Conservation (phyloP, 108 stramenopile species). For the Pseudonitzschia multistriata region DNA sequence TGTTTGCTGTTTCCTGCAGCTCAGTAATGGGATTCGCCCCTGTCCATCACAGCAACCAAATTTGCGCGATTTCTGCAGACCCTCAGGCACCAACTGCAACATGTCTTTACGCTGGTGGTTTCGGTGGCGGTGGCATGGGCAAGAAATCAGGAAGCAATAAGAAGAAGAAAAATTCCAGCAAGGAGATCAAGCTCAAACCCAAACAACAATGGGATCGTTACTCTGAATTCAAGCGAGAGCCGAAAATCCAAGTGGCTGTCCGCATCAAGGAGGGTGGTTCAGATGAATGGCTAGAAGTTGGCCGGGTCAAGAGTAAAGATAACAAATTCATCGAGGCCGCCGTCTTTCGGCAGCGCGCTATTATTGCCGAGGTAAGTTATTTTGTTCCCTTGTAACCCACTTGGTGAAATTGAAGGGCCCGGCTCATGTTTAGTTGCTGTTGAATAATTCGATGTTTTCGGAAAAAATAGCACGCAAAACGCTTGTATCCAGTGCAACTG, state of each 20-base stretch:
- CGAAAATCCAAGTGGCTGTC: slow-evolving; percentile 54
- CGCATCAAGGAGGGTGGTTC: slow-evolving; percentile 33
- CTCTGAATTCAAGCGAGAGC: slow-evolving; percentile 46
- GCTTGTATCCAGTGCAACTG: slow-evolving; percentile 65
- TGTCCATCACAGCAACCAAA: background rate
- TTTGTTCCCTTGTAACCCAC: too few species aligned
- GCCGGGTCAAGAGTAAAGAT: slow-evolving; percentile 58
- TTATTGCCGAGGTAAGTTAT: slow-evolving; percentile 70
- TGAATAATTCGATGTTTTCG: background rate
- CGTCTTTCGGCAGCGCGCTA: slow-evolving; percentile 62
- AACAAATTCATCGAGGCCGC: slow-evolving; percentile 45
- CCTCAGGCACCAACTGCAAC: background rate
- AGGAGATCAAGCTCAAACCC: slow-evolving; percentile 34
- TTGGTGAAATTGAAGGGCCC: too few species aligned
- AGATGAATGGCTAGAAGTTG: slow-evolving; percentile 69
- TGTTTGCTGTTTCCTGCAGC: background rate
- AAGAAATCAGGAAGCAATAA: slow-evolving; percentile 3
- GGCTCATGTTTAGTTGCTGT: too few species aligned
- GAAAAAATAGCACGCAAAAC: slow-evolving; percentile 49
- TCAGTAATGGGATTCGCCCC: slow-evolving; percentile 5
- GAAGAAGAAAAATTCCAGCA: slow-evolving; percentile 12
- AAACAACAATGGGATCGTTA: slow-evolving; percentile 77
- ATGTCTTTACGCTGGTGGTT: background rate
- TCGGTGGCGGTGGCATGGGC: slow-evolving; percentile 7
- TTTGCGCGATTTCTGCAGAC: background rate